A percentile compares a stretch with the other conserved stretches of the same genome.
Evolutionary conservation across 441 rosid species (phyloP).

Genomic region (Jatropha podagrica): DNA sequence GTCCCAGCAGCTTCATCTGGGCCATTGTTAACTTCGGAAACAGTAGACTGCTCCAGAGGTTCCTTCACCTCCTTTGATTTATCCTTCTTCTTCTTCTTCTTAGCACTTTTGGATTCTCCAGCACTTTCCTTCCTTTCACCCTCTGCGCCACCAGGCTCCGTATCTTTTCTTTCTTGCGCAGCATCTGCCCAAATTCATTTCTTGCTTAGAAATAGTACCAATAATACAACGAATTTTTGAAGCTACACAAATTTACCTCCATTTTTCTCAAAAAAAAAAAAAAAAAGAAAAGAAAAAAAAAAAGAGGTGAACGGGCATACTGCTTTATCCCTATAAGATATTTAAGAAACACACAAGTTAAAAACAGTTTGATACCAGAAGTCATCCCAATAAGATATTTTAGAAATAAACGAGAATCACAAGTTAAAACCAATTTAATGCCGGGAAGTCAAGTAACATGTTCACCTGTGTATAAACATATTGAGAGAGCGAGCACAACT

Average conservation of each 20-base stretch:
- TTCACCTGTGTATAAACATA: not conserved
- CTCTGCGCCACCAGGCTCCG: conserved; percentile 27
- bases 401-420: not conserved
- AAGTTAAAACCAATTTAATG: not conserved
- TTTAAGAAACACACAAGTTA: not conserved
- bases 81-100: conserved; percentile 62
- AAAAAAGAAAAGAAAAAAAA: too few relatives aligned
- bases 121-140: conserved; percentile 45
- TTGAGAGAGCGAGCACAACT: not conserved
- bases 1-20: conserved; percentile 24
- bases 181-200: conserved; percentile 21
- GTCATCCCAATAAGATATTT: not conserved
- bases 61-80: conserved; percentile 48
- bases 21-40: conserved; percentile 19
- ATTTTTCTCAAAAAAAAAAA: not conserved
- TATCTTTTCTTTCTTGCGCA: conserved; percentile 31
- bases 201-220: not conserved
- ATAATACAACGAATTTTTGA: not conserved
- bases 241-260: not conserved
- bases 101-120: conserved; percentile 50
- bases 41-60: conserved; percentile 30
- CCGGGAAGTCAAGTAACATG: not conserved
- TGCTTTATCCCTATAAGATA: not conserved
- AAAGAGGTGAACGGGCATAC: not conserved
- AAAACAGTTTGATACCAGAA: conserved; percentile 1